Conservation (phyloP, 2,329 filamentous ascomycete genomes). For the Xylariales sp. region DNA sequence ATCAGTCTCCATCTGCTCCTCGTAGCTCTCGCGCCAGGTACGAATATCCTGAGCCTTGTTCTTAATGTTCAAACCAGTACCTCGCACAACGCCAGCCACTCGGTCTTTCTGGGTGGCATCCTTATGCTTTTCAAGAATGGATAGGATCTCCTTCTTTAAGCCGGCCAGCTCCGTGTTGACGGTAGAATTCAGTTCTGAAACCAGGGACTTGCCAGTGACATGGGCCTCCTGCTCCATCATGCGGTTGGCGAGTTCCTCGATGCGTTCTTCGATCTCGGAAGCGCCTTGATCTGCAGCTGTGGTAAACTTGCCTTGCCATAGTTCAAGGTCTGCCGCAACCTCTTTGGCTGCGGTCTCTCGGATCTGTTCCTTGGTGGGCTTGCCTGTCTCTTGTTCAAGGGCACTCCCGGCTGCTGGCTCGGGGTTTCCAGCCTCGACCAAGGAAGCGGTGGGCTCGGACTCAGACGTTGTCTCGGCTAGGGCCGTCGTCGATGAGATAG, state of each 20-base stretch:
- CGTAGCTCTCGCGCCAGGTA: conserved; percentile 69
- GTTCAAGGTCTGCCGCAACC: conserved; percentile 72
- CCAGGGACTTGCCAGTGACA: conserved; percentile 59
- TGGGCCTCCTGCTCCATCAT: conserved; percentile 62
- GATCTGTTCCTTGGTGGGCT: conserved; percentile 44
- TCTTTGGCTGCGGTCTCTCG: conserved; percentile 58
- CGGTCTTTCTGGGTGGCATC: conserved; percentile 37
- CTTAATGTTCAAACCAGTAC: conserved; percentile 69
- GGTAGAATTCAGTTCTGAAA: conserved; percentile 64
- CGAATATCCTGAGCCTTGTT: conserved; percentile 72
- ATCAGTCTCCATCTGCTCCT: conserved; percentile 62
- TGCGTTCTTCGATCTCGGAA: conserved; percentile 64
- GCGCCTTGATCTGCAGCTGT: conserved; percentile 79
- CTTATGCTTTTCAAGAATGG: conserved; percentile 54
- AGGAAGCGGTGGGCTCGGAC: conserved; percentile 16
- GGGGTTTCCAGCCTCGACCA: conserved; percentile 13
- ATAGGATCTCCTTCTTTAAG: conserved; percentile 65
- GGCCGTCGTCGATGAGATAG: conserved; percentile 18
- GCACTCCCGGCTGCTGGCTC: conserved; percentile 19
- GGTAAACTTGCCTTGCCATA: conserved; percentile 86
- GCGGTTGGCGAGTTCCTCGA: conserved; percentile 52
- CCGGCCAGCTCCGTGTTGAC: conserved; percentile 57
- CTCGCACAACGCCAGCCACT: conserved; percentile 49
- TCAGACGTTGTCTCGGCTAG: conserved; percentile 17
- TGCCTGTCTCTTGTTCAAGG: conserved; percentile 25